Percentiles rank a stretch among this genome's conserved stretches.
Conservation (phyloP, 345 rosid genomes). For the Turnera subulata region DNA sequence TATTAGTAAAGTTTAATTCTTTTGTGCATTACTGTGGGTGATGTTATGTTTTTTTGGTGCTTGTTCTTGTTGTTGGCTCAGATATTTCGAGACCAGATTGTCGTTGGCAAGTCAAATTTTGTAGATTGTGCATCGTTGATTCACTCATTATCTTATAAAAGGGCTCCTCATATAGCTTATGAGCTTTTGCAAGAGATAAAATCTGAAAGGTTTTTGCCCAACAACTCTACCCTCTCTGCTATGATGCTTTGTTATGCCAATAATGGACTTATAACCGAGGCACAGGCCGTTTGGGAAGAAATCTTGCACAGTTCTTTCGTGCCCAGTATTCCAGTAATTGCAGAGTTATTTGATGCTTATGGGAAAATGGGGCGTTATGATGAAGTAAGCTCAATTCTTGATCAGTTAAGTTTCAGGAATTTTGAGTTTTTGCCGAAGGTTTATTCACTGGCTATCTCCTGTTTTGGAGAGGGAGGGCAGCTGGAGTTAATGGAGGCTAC, state of each 20-base stretch:
- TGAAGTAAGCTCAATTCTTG: slow-evolving; percentile 35
- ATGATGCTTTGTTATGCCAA: slow-evolving; percentile 49
- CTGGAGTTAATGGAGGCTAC: slow-evolving; percentile 58
- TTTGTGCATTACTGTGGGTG: not conserved
- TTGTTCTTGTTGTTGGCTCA: slow-evolving; percentile 7
- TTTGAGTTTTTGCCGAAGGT: slow-evolving; percentile 26
- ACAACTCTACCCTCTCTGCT: slow-evolving; percentile 36
- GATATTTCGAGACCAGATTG: slow-evolving; percentile 22
- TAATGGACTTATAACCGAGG: slow-evolving; percentile 39
- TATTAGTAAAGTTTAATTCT: not conserved
- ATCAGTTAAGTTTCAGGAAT: slow-evolving; percentile 38
- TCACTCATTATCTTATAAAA: slow-evolving; percentile 23
- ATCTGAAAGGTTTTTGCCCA: slow-evolving; percentile 31
- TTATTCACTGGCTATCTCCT: slow-evolving; percentile 47
- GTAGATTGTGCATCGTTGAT: slow-evolving; percentile 42
- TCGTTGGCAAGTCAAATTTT: slow-evolving; percentile 16
- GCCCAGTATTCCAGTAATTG: slow-evolving; percentile 37
- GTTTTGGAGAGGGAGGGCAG: slow-evolving; percentile 59
- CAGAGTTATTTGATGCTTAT: slow-evolving; percentile 47
- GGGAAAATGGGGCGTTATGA: slow-evolving; percentile 35
- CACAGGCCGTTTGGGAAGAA: slow-evolving; percentile 48
- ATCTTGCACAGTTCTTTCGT: slow-evolving; percentile 37
- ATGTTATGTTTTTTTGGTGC: not conserved
- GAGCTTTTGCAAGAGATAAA: slow-evolving; percentile 41
- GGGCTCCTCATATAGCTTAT: slow-evolving; percentile 35